Percentiles rank a stretch among this genome's conserved stretches.
Conservation (phyloP, 495 filamentous ascomycete genomes). For the Parachaetomium inaequale region DNA sequence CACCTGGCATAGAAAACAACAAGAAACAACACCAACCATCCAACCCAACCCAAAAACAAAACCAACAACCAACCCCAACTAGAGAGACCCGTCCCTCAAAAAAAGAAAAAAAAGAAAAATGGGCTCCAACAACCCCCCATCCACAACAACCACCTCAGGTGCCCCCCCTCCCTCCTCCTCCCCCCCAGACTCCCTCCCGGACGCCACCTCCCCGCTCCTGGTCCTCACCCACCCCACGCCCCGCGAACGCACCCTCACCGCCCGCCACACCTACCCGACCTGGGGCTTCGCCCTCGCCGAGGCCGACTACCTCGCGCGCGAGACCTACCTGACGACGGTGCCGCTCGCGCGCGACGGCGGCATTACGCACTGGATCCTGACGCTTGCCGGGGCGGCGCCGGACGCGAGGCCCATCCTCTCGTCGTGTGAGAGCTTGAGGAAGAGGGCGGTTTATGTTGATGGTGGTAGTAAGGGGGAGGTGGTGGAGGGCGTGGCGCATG, state of each 20-base stretch:
- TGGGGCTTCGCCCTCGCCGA: conserved; percentile 69
- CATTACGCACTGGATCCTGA: conserved; percentile 82
- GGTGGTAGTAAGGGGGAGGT: conserved; percentile 56
- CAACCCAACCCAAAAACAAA: neutral
- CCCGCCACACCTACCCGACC: conserved; percentile 61
- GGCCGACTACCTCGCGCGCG: conserved; percentile 72
- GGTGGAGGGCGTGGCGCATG: conserved; percentile 67
- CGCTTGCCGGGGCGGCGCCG: conserved; percentile 49
- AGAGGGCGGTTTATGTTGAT: conserved; percentile 55
- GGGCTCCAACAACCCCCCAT: conserved; percentile 12
- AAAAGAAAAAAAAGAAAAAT: conserved; percentile 1
- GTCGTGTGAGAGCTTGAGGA: conserved; percentile 79
- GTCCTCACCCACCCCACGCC: conserved; percentile 64
- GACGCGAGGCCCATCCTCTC: conserved; percentile 62
- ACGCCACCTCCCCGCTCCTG: conserved; percentile 57
- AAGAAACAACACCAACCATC: neutral
- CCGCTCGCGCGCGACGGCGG: conserved; percentile 67
- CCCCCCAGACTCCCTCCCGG: conserved; percentile 43
- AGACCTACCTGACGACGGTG: conserved; percentile 65
- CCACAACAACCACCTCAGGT: neutral
- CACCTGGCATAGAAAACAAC: neutral
- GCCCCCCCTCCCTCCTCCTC: conserved; percentile 1
- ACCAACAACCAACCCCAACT: neutral
- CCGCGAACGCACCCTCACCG: conserved; percentile 59
- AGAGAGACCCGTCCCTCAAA: neutral